Conservation (phyloP, 1,139 yeast species). For the Blastobotrys elegans region DNA sequence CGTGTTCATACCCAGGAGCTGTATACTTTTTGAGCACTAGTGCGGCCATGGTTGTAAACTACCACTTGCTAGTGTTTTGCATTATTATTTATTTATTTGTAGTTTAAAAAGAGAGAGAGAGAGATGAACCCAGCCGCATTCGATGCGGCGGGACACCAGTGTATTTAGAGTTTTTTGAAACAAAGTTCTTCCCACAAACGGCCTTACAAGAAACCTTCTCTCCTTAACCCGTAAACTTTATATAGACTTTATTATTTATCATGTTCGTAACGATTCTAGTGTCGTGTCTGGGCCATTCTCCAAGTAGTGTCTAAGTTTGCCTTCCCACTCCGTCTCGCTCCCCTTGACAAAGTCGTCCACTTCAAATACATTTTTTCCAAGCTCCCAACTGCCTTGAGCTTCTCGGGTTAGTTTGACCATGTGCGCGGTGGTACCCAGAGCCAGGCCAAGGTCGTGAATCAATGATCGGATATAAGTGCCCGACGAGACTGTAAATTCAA, state of each 20-base stretch:
- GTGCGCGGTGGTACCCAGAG: slow-evolving; percentile 75
- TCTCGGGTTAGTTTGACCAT: slow-evolving; percentile 79
- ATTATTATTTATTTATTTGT: slow-evolving; percentile 1
- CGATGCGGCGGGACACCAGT: too few species aligned
- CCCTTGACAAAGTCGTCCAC: slow-evolving; percentile 57
- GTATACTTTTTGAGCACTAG: slow-evolving; percentile 26
- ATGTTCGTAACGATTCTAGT: background rate
- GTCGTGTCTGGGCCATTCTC: slow-evolving; percentile 24
- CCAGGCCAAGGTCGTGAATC: slow-evolving; percentile 82
- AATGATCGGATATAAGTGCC: slow-evolving; percentile 94
- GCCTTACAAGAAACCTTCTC: too few species aligned
- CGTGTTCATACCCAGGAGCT: slow-evolving; percentile 37
- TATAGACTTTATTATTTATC: background rate
- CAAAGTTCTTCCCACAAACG: too few species aligned
- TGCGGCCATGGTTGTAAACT: background rate
- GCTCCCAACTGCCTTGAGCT: slow-evolving; percentile 78
- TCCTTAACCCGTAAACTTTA: too few species aligned
- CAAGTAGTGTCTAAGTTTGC: slow-evolving; percentile 19
- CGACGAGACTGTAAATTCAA: slow-evolving; percentile 77
- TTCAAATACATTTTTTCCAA: slow-evolving; percentile 65
- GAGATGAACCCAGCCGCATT: too few species aligned
- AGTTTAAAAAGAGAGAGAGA: background rate
- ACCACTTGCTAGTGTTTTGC: background rate
- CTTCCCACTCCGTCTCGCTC: slow-evolving; percentile 59
- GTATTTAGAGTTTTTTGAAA: background rate